A percentile compares a stretch with the other conserved stretches of the same genome.
These are phyloP conservation scores for Microthlaspi erraticum DNA, from an alignment of 345 rosid genomes.

Conservation along the genomic window DNA sequence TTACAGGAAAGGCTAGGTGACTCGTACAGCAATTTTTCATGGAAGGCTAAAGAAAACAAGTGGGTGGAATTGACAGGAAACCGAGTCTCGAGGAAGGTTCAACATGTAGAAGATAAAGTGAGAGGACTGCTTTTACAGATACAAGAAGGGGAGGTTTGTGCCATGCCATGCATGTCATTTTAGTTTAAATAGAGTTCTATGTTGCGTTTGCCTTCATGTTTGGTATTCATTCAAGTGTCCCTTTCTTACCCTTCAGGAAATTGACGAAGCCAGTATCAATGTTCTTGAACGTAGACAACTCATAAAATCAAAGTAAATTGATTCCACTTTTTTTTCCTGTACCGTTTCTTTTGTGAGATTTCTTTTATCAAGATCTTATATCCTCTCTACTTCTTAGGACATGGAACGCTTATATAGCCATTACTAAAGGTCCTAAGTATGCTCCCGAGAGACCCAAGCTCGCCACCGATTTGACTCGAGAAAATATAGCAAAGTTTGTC, in stretches of 20 bases:
- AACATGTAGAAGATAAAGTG: conserved; percentile 78
- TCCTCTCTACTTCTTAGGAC: conserved; percentile 14
- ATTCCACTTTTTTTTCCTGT: conserved; percentile 15
- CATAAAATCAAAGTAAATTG: conserved; percentile 60
- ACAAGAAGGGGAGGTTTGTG: conserved; percentile 62
- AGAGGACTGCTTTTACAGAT: conserved; percentile 58
- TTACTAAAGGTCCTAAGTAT: conserved; percentile 71
- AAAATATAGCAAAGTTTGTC: conserved; percentile 76
- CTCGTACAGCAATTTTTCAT: too few species aligned
- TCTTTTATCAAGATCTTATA: background rate
- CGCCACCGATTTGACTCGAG: conserved; percentile 93
- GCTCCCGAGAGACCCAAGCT: conserved; percentile 76
- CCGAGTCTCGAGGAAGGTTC: too few species aligned
- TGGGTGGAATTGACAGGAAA: too few species aligned
- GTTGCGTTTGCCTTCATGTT: background rate
- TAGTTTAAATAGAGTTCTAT: background rate
- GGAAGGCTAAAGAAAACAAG: too few species aligned
- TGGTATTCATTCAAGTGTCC: background rate
- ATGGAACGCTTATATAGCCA: conserved; percentile 34
- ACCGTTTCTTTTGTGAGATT: background rate
- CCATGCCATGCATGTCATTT: too few species aligned
- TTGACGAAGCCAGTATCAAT: conserved; percentile 57
- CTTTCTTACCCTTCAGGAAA: conserved; percentile 51
- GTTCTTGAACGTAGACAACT: conserved; percentile 83
- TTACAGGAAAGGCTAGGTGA: too few species aligned